A percentile compares a stretch with the other conserved stretches of the same genome.
phyloP scores from a whole-genome alignment of 345 rosid genomes.

The Hibiscus trionum region DNA sequence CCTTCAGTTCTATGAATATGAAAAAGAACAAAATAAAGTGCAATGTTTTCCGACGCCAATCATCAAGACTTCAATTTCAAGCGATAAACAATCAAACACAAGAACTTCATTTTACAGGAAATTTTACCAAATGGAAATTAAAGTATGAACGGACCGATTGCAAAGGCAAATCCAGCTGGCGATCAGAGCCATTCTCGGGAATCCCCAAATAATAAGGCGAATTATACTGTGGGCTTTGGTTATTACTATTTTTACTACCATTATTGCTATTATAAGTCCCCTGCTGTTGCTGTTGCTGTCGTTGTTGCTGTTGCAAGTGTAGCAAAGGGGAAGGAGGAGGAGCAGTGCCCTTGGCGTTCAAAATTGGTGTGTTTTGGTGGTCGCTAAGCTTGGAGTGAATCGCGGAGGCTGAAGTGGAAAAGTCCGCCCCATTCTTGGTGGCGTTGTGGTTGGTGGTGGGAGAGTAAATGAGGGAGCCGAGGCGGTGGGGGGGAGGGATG shows the following conservation, averaged over 20 bases:
- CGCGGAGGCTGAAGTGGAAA: slow-evolving; percentile 15
- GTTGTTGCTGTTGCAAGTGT: slow-evolving; percentile 9
- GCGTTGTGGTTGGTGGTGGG: slow-evolving; percentile 11
- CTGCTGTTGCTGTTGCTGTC: slow-evolving; percentile 6
- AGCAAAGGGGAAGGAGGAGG: slow-evolving; percentile 14
- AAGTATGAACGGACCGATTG: slow-evolving; percentile 25
- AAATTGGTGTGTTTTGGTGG: slow-evolving; percentile 3
- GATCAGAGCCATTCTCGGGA: slow-evolving; percentile 38
- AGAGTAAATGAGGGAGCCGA: slow-evolving; percentile 35
- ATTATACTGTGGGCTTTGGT: background rate
- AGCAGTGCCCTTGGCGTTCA: slow-evolving; percentile 15
- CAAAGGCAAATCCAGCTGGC: slow-evolving; percentile 19
- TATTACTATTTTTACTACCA: slow-evolving; percentile 7
- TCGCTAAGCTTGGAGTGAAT: slow-evolving; percentile 21
- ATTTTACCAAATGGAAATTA: background rate
- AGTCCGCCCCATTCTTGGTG: slow-evolving; percentile 8
- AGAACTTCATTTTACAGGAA: background rate
- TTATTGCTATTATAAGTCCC: background rate
- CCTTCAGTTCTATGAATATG: background rate
- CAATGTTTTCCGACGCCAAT: background rate
- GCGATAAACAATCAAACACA: background rate
- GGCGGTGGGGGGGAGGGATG: slow-evolving; percentile 76
- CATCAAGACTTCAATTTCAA: background rate
- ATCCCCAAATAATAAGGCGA: slow-evolving; percentile 23
- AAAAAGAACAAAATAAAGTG: background rate